phyloP scores from a whole-genome alignment of 2,329 filamentous ascomycete genomes.

The Akanthomyces muscarius region DNA sequence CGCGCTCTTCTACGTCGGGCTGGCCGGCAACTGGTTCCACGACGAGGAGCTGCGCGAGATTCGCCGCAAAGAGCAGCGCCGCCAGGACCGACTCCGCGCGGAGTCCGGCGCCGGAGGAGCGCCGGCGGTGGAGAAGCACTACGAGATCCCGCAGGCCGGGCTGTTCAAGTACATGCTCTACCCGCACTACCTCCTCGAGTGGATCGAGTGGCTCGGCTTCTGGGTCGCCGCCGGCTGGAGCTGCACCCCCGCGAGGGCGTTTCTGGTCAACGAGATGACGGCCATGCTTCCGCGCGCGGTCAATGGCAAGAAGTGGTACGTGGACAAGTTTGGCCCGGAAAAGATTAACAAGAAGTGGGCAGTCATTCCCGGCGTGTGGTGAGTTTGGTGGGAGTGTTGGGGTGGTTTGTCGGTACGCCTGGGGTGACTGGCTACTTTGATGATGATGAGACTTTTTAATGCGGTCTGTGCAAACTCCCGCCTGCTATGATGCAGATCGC shows the following conservation, averaged over 20 bases:
- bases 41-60: constrained; percentile 89
- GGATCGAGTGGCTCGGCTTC: constrained; percentile 93
- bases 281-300: constrained; percentile 87
- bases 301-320: constrained; percentile 80
- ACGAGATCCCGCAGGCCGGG: constrained; percentile 79
- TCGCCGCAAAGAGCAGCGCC: constrained; percentile 61
- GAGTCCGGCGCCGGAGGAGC: constrained; percentile 18
- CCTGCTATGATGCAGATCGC: no score
- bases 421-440: no score
- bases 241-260: constrained; percentile 72
- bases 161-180: constrained; percentile 80
- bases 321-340: constrained; percentile 80
- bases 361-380: constrained; percentile 55
- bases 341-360: constrained; percentile 72
- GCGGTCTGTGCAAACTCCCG: no score
- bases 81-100: constrained; percentile 44
- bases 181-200: constrained; percentile 94
- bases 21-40: constrained; percentile 79
- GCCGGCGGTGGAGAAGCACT: constrained; percentile 67
- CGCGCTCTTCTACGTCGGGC: constrained; percentile 69
- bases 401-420: background rate
- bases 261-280: constrained; percentile 81
- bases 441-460: no score
- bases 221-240: constrained; percentile 67
- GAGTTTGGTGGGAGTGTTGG: constrained; percentile 10